Conservation (phyloP, 192 early-diverging fungal genomes). For the Dissophora globulifera region DNA sequence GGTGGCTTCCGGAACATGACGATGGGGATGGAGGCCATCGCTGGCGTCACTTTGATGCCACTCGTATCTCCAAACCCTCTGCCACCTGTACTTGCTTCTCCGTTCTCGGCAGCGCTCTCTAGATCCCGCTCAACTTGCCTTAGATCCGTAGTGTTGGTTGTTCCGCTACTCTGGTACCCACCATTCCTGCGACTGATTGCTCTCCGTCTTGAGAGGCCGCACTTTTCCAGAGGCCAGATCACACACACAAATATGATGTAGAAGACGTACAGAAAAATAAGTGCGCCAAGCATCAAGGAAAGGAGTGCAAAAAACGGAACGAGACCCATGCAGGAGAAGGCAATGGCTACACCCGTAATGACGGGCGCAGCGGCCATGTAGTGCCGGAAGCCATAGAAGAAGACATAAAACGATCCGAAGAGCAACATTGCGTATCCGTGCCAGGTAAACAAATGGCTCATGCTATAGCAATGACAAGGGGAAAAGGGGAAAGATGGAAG, state of each 20-base stretch:
- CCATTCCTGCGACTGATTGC: constrained; percentile 50
- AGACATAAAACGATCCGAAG: constrained; percentile 34
- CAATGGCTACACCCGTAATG: constrained; percentile 31
- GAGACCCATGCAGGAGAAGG: constrained; percentile 37
- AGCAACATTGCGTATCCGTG: constrained; percentile 46
- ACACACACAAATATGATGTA: constrained; percentile 20
- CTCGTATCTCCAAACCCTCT: constrained; percentile 9
- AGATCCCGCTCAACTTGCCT: constrained; percentile 13
- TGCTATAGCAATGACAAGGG: too few species aligned
- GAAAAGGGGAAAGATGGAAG: not conserved
- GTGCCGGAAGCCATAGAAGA: constrained; percentile 8
- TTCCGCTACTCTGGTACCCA: constrained; percentile 30
- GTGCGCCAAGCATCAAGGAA: constrained; percentile 3
- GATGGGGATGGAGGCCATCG: constrained; percentile 40
- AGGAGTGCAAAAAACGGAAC: constrained; percentile 40
- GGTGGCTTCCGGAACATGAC: constrained; percentile 32
- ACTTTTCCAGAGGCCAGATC: constrained; percentile 35
- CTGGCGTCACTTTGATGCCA: constrained; percentile 26
- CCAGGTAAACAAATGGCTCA: constrained; percentile 40
- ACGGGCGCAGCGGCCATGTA: constrained; percentile 12
- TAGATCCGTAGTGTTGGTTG: constrained; percentile 41
- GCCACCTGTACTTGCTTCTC: not conserved
- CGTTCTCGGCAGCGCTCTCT: constrained; percentile 12
- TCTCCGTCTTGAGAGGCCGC: constrained; percentile 24
- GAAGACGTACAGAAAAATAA: constrained; percentile 16